Evolutionary conservation across 805 yeast genomes (phyloP).

Genomic region (Naumovozyma castellii): DNA sequence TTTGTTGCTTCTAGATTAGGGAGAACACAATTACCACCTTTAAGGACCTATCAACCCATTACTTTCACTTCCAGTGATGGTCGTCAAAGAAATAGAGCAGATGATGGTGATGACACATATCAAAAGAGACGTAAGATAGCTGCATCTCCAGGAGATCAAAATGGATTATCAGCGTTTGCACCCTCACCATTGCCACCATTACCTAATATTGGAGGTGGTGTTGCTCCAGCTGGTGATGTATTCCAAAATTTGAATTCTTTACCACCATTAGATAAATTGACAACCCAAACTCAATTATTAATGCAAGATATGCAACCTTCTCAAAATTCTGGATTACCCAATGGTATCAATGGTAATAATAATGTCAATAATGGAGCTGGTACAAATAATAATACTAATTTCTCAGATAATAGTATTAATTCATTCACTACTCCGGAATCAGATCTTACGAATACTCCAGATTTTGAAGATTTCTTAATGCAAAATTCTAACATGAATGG

Average conservation of each 20-base stretch:
- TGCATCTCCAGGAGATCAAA: conserved; percentile 1
- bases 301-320: conserved; percentile 1
- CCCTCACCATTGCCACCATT: conserved; percentile 11
- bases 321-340: neutral
- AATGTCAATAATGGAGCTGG: neutral
- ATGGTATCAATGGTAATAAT: neutral
- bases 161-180: conserved; percentile 6
- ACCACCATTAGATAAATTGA: conserved; percentile 12
- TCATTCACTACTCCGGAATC: conserved; percentile 1
- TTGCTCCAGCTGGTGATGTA: conserved; percentile 4
- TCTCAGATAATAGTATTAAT: neutral
- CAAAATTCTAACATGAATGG: conserved; percentile 27
- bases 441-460: conserved; percentile 23
- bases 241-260: conserved; percentile 5
- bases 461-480: conserved; percentile 28
- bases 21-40: conserved; percentile 24
- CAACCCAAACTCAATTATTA: conserved; percentile 1
- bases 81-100: conserved; percentile 7
- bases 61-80: conserved; percentile 27
- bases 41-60: conserved; percentile 28
- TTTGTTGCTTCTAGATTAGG: conserved; percentile 6
- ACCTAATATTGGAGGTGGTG: conserved; percentile 3
- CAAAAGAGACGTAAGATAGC: conserved; percentile 20
- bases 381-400: neutral
- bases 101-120: conserved; percentile 8